phyloP scores from a whole-genome alignment of 176 grass and related monocot genomes.

The Avena atlantica region DNA sequence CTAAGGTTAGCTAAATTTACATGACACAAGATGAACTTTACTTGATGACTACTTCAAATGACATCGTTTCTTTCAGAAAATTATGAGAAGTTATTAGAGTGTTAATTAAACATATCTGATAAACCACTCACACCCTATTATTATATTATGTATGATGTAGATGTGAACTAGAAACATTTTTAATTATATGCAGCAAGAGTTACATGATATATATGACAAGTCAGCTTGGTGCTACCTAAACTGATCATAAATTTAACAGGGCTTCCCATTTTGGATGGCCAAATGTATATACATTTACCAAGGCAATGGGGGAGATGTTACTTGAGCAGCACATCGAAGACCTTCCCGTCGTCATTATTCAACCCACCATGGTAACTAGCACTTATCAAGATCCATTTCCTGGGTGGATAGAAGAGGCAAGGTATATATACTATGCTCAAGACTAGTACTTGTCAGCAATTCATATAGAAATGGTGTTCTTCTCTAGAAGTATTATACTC shows the following conservation, averaged over 20 bases:
- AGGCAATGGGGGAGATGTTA: conserved; percentile 78
- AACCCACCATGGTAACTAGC: conserved; percentile 63
- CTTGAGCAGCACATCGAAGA: conserved; percentile 49
- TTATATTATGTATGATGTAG: too few species aligned
- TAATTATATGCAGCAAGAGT: too few species aligned
- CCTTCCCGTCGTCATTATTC: conserved; percentile 60
- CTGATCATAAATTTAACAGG: conserved; percentile 17
- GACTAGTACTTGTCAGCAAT: too few species aligned
- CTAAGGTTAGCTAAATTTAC: background rate
- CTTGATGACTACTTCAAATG: background rate
- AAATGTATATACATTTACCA: conserved; percentile 66
- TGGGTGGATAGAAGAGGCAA: conserved; percentile 65
- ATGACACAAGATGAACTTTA: background rate
- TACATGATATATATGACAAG: background rate
- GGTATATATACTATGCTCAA: background rate
- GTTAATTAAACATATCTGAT: background rate
- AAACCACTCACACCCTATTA: too few species aligned
- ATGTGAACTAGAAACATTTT: too few species aligned
- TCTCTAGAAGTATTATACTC: background rate
- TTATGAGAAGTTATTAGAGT: background rate
- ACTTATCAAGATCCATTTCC: conserved; percentile 58
- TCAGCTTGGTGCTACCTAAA: background rate
- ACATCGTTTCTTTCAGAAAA: background rate
- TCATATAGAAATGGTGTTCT: background rate
- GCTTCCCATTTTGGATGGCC: conserved; percentile 69